Conservation (phyloP, 2,329 filamentous ascomycete genomes). For the Calonectria montana region DNA sequence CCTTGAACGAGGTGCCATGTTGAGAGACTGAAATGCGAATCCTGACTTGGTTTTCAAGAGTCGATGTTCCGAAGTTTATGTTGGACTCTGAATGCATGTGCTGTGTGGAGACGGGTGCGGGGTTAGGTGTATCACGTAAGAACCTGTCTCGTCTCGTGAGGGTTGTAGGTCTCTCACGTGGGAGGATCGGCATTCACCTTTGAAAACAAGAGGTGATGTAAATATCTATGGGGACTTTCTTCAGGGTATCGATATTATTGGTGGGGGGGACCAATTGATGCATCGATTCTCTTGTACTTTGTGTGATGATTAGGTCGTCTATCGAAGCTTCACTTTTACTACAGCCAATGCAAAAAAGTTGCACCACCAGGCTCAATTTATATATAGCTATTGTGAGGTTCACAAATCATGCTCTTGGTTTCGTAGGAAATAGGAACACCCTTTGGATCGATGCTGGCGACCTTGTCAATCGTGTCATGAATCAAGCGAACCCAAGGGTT, state of each 20-base stretch:
- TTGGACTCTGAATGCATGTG: neutral
- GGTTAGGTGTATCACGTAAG: neutral
- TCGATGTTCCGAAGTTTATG: neutral
- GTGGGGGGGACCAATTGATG: too few relatives aligned
- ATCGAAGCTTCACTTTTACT: too few relatives aligned
- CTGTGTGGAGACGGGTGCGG: neutral
- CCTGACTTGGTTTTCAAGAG: neutral
- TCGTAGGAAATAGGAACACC: too few relatives aligned
- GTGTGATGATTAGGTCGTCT: too few relatives aligned
- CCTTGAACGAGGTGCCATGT: neutral
- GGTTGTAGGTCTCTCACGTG: neutral
- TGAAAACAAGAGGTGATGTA: neutral
- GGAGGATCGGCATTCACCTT: neutral
- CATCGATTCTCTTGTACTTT: too few relatives aligned
- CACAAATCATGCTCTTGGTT: too few relatives aligned
- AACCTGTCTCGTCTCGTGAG: neutral
- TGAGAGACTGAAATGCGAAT: neutral
- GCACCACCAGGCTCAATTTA: too few relatives aligned
- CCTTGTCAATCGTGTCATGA: too few relatives aligned
- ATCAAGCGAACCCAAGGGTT: too few relatives aligned
- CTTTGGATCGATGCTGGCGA: too few relatives aligned
- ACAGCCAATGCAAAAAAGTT: too few relatives aligned
- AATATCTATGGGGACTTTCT: neutral
- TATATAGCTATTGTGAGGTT: too few relatives aligned
- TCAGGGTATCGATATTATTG: neutral